Conservation (phyloP, 352 stramenopile genomes). For the Blastocystis sp. region DNA sequence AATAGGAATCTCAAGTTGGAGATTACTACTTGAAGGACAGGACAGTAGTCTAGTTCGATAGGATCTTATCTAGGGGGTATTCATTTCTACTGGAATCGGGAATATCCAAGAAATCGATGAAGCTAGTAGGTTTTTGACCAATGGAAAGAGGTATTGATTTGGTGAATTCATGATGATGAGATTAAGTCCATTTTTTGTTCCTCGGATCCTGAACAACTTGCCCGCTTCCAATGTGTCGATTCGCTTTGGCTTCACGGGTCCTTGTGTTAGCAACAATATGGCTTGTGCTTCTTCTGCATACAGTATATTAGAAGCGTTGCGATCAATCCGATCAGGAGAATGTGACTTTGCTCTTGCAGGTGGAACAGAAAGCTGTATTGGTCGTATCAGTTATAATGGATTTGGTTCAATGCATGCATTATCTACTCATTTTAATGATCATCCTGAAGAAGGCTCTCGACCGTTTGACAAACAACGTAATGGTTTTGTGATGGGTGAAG, state of each 20-base stretch:
- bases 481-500: conserved; percentile 94
- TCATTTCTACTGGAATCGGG: conserved; percentile 75
- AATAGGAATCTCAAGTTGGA: conserved; percentile 70
- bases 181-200: conserved; percentile 80
- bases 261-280: conserved; percentile 89
- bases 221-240: conserved; percentile 83
- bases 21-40: background rate
- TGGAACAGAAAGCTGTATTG: conserved; percentile 85
- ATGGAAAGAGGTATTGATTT: background rate
- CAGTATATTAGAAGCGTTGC: conserved; percentile 86
- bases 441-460: conserved; percentile 76
- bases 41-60: background rate
- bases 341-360: conserved; percentile 75
- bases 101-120: conserved; percentile 75
- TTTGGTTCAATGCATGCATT: conserved; percentile 90
- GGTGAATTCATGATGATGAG: background rate
- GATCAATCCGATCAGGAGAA: conserved; percentile 72
- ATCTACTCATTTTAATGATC: conserved; percentile 86
- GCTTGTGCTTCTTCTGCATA: conserved; percentile 91
- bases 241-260: conserved; percentile 81
- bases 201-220: conserved; percentile 83
- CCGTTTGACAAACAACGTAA: conserved; percentile 87
- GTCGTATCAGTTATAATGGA: conserved; percentile 82
- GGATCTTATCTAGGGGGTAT: conserved; percentile 70
- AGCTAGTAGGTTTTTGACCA: background rate